phyloP scores from a whole-genome alignment of 306 rosid genomes.

The Dryas alaskensis region DNA sequence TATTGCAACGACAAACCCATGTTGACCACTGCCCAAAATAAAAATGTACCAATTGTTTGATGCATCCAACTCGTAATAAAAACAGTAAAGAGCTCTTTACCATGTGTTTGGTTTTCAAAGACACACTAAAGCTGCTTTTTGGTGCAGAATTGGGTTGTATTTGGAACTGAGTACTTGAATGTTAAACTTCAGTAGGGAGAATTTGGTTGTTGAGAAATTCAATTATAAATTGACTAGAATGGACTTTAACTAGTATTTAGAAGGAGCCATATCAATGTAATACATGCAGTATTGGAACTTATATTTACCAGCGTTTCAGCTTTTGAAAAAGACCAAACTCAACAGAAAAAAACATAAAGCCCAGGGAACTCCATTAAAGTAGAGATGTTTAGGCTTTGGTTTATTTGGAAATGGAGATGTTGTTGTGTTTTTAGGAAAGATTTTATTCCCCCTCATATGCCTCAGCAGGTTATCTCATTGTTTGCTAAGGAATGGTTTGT shows the following conservation, averaged over 20 bases:
- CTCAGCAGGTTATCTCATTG: too few species aligned
- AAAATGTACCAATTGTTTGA: constrained; percentile 15
- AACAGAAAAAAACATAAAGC: not conserved
- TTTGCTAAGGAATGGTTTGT: too few species aligned
- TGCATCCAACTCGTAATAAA: not conserved
- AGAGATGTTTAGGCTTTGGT: too few species aligned
- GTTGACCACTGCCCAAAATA: constrained; percentile 67
- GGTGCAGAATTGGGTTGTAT: too few species aligned
- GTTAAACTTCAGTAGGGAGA: not conserved
- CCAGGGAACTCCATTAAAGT: too few species aligned
- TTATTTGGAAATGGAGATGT: too few species aligned
- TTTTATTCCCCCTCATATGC: too few species aligned
- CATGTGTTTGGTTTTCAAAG: not conserved
- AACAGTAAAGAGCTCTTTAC: constrained; percentile 2
- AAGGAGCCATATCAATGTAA: too few species aligned
- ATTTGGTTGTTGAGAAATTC: not conserved
- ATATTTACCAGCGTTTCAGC: too few species aligned
- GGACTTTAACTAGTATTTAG: not conserved
- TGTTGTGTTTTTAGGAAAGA: too few species aligned
- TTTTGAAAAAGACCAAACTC: not conserved
- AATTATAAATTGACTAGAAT: not conserved
- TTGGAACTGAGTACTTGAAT: too few species aligned
- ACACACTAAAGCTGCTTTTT: not conserved
- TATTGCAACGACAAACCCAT: constrained; percentile 95
- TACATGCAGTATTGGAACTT: too few species aligned